These are phyloP conservation scores for Medicago arabica DNA, from an alignment of 306 rosid genomes.

Conservation along the genomic window DNA sequence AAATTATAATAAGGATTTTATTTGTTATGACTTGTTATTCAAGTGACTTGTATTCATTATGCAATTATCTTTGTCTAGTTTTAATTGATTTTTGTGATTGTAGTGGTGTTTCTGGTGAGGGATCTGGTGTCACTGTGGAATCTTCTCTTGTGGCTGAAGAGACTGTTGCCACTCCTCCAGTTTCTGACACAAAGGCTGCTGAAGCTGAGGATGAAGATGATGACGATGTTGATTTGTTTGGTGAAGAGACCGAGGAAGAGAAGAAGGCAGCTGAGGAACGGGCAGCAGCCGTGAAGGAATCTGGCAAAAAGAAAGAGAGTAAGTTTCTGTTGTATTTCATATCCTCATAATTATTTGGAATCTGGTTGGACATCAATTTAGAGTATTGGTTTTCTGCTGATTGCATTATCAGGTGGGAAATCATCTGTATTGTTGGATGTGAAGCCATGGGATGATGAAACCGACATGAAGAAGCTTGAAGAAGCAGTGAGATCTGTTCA, in stretches of 20 bases:
- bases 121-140: constrained; percentile 71
- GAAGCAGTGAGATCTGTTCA: constrained; percentile 85
- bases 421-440: constrained; percentile 94
- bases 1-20: no score
- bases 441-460: constrained; percentile 99
- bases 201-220: constrained; percentile 76
- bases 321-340: constrained; percentile 32
- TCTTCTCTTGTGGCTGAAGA: constrained; percentile 61
- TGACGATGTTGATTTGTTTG: constrained; percentile 90
- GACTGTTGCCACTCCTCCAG: constrained; percentile 82
- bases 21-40: no score
- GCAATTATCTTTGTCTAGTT: background rate
- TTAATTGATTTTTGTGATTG: background rate
- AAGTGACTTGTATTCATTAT: no score
- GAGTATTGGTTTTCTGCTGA: background rate
- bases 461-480: constrained; percentile 96
- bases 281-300: constrained; percentile 83
- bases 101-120: constrained; percentile 92
- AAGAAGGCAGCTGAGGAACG: constrained; percentile 96
- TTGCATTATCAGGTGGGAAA: constrained; percentile 71
- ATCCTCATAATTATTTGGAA: background rate
- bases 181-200: constrained; percentile 74
- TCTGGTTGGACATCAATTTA: background rate
- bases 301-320: constrained; percentile 92
- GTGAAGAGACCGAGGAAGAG: constrained; percentile 98